Evolutionary conservation across 106 monocot genomes (phyloP), one percentile per base, ranked within the genome.

Genomic region (Phalaenopsis equestris): DNA sequence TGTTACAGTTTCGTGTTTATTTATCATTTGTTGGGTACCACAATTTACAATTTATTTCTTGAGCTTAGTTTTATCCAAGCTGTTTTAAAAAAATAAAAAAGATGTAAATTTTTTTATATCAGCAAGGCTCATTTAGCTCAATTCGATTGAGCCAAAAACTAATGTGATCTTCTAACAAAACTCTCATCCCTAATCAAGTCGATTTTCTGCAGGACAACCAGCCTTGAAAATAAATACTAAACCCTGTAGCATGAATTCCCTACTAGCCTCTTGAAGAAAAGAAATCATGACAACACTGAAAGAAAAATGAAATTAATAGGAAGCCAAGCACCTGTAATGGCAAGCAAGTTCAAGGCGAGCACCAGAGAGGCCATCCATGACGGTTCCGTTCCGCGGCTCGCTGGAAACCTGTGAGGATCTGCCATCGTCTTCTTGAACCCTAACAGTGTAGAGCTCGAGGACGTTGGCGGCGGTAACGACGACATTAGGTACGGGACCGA

Each of bases 341-440:
- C 98, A 98, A 19, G 88, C 87, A 5, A 98, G 87, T 64, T 98
- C 98, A 21, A 98, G 94, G 41, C 83, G 86, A 37, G 92, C 97
- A 19, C 92, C 89, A 16, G 48, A 15, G 65, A 94, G 37, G 55
- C 91, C 94, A 42, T 98, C 92, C 88, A 98, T 84, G 11, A 84
- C 55, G n/a, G 84, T 88, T 15, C 85, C 88, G 14, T 85, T 80
- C 8, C 86, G 81, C 36, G 81, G 48, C 38, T 81, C 83, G 41
- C 77, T 75, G 15, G 75, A 24, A 7, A 64, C 10, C 57, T 72
- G 80, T 18, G 77, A 12, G 10, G 55, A 37, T 68, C 76, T 78
- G 19, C 76, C 87, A 17, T 88, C 88, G 10, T 94, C 92, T 36
- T 91, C 88, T 68, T 90, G 87, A 43, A 91, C 85, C 79, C 98